Conservation (phyloP, 2,329 filamentous ascomycete genomes). For the Pseudogymnoascus sp. region DNA sequence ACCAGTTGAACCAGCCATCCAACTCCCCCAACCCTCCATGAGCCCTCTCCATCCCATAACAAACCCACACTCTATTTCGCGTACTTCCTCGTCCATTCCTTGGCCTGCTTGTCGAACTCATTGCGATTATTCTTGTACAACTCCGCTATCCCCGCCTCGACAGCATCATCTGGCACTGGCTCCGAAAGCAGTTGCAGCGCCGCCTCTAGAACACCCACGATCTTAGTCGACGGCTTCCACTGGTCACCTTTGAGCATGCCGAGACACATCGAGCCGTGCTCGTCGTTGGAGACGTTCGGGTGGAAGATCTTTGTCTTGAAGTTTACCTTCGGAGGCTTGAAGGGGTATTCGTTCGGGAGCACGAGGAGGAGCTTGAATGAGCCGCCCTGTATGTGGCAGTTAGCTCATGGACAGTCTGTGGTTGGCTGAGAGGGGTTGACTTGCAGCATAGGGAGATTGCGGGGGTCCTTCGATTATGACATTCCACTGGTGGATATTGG, state of each 20-base stretch:
- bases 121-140: constrained; percentile 57
- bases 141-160: constrained; percentile 61
- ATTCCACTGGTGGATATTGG: constrained; percentile 61
- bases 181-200: constrained; percentile 56
- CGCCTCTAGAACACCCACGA: constrained; percentile 56
- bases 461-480: constrained; percentile 59
- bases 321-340: constrained; percentile 62
- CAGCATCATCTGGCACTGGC: constrained; percentile 64
- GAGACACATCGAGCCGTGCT: constrained; percentile 67
- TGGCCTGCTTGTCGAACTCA: constrained; percentile 57
- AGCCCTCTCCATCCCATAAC: not conserved
- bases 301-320: constrained; percentile 72
- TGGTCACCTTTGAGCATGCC: constrained; percentile 62
- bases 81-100: constrained; percentile 61
- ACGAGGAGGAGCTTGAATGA: constrained; percentile 57
- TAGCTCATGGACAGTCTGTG: not conserved
- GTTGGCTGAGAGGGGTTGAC: constrained; percentile 21
- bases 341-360: constrained; percentile 65
- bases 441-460: constrained; percentile 56
- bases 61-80: constrained; percentile 32
- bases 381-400: constrained; percentile 41
- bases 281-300: constrained; percentile 67
- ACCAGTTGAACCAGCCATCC: not conserved
- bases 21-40: not conserved
- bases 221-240: constrained; percentile 67